Evolutionary conservation across 2,329 filamentous ascomycete genomes (phyloP), one percentile per base, ranked within the genome.

Genomic region (Talaromyces marneffei): DNA sequence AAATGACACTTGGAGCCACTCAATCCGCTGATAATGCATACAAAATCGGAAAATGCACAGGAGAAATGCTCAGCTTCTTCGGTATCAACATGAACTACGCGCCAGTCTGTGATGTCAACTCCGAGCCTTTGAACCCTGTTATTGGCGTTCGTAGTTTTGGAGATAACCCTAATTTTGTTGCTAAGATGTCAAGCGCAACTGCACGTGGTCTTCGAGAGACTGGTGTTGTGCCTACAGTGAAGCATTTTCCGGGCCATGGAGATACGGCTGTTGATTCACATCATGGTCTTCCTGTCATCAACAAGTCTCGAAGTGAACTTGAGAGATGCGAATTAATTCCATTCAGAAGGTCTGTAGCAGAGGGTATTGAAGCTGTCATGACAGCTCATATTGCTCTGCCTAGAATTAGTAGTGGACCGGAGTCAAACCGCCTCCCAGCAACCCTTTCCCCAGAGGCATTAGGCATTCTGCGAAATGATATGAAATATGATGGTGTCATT

Each of bases 21-120:
- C 66, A 72, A 66, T 72, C 70, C 48, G 62, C 67, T 27, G 66
- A 74, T 50, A 67, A 73, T 63, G 68, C 76, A 55, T 71, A 72
- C 58, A 67, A 72, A 58, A 71, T 75, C 42, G 74, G 74, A 2
- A 69, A 66, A 33, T 71, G 70, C 37, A 79, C 78, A 1, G 77
- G 75, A 0, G 72, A 77, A 61, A 72, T 69, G 2, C 62, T 80
- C 54, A 68, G 64, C 14, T 67, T 70, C 25, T 74, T 77, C 52
- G 77, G 77, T 1, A 74, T 80, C 56, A 79, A 79, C 58, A 79
- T 78, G 74, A 77, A 79, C 61, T 79, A 78, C 65, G 77, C 73
- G 2, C 78, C 78, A 1, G 71, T 76, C 50, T 78, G 77, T 27
- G 77, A 80, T 61, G 71, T 79, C 37, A 78, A 78, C 59, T 78